Conservation (phyloP, 345 rosid genomes). For the Adansonia digitata region DNA sequence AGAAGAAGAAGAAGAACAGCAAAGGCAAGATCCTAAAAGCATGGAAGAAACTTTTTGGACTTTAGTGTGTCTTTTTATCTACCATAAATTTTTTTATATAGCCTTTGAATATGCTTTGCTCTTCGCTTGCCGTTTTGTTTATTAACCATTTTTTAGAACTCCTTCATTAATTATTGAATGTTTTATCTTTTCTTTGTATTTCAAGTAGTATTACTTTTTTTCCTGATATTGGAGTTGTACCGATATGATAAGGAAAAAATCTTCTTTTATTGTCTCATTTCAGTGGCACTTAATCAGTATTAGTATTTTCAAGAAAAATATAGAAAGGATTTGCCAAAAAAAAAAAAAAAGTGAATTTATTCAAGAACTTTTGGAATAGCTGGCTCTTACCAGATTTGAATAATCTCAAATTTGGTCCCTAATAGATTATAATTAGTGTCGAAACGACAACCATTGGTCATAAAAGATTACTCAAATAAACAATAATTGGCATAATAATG, state of each 20-base stretch:
- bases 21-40: slow-evolving; percentile 58
- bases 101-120: background rate
- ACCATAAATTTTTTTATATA: background rate
- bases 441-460: background rate
- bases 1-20: slow-evolving; percentile 38
- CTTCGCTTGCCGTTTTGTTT: background rate
- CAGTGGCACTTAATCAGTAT: background rate
- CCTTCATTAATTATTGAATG: background rate
- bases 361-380: too few species aligned
- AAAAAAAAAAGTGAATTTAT: too few species aligned
- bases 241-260: background rate
- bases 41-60: slow-evolving; percentile 74
- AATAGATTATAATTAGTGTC: too few species aligned
- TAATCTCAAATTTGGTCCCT: background rate
- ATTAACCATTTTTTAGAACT: too few species aligned
- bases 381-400: background rate
- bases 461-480: background rate
- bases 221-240: too few species aligned
- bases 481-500: background rate
- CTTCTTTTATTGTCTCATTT: background rate
- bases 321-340: background rate
- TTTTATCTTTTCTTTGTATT: background rate
- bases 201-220: too few species aligned
- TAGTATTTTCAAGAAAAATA: too few species aligned
- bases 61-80: background rate